Percentiles rank a stretch among this genome's conserved stretches.
These are phyloP conservation scores for Cucumis cinereus DNA, from an alignment of 306 rosid species.

Conservation along the genomic window DNA sequence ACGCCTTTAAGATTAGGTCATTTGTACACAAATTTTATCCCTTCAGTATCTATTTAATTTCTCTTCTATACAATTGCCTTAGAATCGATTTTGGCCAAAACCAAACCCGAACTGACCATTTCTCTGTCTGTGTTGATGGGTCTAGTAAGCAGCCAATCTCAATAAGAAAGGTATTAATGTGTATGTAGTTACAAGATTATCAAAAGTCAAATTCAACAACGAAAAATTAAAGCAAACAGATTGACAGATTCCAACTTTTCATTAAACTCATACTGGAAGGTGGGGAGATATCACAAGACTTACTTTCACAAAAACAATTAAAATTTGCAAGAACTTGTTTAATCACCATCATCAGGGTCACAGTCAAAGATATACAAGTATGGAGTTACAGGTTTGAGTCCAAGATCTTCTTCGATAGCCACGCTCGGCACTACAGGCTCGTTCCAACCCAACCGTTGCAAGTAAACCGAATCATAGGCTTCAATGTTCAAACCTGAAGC, in stretches of 20 bases:
- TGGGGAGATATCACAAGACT: background rate
- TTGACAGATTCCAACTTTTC: background rate
- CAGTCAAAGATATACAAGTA: conserved; percentile 52
- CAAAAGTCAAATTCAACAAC: background rate
- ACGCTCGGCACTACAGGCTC: conserved; percentile 29
- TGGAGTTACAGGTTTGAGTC: conserved; percentile 38
- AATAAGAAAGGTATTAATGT: background rate
- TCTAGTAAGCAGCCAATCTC: background rate
- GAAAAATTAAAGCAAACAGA: background rate
- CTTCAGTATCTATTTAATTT: no score
- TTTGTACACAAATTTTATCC: no score
- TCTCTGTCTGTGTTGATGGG: background rate
- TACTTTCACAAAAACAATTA: background rate
- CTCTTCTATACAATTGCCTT: no score
- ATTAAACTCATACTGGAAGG: background rate
- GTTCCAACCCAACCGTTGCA: conserved; percentile 74
- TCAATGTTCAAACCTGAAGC: conserved; percentile 78
- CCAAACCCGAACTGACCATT: background rate
- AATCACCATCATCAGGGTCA: conserved; percentile 45
- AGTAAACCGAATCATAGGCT: conserved; percentile 74
- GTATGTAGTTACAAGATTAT: background rate
- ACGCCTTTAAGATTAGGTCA: no score
- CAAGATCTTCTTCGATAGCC: conserved; percentile 25
- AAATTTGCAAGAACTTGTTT: conserved; percentile 3
- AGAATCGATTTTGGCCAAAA: background rate